phyloP scores from a whole-genome alignment of 345 rosid species.

The Arabis hirsuta region DNA sequence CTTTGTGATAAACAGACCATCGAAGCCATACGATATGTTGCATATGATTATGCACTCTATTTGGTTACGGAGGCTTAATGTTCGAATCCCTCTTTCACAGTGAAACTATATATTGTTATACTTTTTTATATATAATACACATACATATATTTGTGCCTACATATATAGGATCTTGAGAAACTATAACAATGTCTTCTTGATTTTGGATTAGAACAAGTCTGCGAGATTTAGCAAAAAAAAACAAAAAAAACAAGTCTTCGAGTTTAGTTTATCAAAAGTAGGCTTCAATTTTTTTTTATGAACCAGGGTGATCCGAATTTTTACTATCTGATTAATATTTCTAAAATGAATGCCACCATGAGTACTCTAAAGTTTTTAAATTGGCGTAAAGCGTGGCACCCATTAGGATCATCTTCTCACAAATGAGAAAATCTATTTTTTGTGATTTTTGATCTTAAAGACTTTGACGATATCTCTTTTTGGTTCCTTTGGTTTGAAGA shows the following conservation, averaged over 20 bases:
- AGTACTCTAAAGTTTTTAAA: too few species aligned
- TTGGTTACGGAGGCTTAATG: constrained; percentile 71
- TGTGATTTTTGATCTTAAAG: not conserved
- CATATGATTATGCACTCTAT: constrained; percentile 72
- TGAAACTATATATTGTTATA: constrained; percentile 12
- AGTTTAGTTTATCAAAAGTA: constrained; percentile 10
- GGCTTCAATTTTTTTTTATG: not conserved
- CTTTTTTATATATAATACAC: constrained; percentile 1
- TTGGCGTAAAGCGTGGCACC: too few species aligned
- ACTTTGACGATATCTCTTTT: not conserved
- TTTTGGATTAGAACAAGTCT: not conserved
- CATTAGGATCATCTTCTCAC: not conserved
- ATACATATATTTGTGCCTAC: constrained; percentile 2
- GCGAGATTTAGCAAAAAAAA: too few species aligned
- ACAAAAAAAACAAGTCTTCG: too few species aligned
- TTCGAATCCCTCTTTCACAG: constrained; percentile 40
- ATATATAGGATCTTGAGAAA: not conserved
- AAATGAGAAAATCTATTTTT: not conserved
- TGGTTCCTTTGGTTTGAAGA: constrained; percentile 10
- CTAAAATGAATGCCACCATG: too few species aligned
- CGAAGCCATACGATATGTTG: constrained; percentile 63
- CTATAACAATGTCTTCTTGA: constrained; percentile 1
- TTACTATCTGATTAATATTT: too few species aligned
- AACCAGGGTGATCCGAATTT: too few species aligned
- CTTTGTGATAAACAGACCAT: constrained; percentile 58